Percentiles rank a stretch among this genome's conserved stretches.
phyloP scores from a whole-genome alignment of 225 moss, liverwort and hornwort genomes.

The Anthoceros angustus region DNA sequence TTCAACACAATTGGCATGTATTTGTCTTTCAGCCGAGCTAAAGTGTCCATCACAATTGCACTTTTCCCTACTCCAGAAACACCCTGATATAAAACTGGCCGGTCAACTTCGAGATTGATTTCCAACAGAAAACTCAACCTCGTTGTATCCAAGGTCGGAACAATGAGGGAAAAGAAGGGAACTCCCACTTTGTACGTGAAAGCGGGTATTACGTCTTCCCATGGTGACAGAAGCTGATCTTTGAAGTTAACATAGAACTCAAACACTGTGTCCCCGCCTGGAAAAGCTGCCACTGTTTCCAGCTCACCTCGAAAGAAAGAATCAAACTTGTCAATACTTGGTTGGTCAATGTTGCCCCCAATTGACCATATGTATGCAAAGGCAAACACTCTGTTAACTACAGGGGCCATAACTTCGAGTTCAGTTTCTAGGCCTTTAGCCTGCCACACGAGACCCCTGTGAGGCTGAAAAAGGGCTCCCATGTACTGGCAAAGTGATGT shows the following conservation, averaged over 20 bases:
- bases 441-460: slow-evolving; percentile 23
- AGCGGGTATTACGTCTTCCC: slow-evolving; percentile 45
- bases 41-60: slow-evolving; percentile 63
- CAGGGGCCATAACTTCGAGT: slow-evolving; percentile 13
- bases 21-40: slow-evolving; percentile 36
- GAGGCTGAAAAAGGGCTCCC: slow-evolving; percentile 62
- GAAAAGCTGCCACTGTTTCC: slow-evolving; percentile 47
- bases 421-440: neutral
- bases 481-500: slow-evolving; percentile 54
- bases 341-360: slow-evolving; percentile 79
- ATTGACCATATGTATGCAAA: slow-evolving; percentile 55
- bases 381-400: slow-evolving; percentile 51
- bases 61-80: slow-evolving; percentile 79
- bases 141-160: slow-evolving; percentile 74
- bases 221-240: slow-evolving; percentile 44
- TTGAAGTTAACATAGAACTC: slow-evolving; percentile 57
- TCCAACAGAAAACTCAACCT: slow-evolving; percentile 67
- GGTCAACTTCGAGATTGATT: slow-evolving; percentile 46
- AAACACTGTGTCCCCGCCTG: slow-evolving; percentile 35
- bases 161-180: slow-evolving; percentile 69
- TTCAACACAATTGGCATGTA: slow-evolving; percentile 65
- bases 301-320: slow-evolving; percentile 47
- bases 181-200: slow-evolving; percentile 27
- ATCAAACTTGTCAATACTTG: slow-evolving; percentile 63
- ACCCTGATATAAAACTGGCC: slow-evolving; percentile 56